phyloP scores from a whole-genome alignment of 495 filamentous ascomycete species.

The Tetracladium marchalianum region DNA sequence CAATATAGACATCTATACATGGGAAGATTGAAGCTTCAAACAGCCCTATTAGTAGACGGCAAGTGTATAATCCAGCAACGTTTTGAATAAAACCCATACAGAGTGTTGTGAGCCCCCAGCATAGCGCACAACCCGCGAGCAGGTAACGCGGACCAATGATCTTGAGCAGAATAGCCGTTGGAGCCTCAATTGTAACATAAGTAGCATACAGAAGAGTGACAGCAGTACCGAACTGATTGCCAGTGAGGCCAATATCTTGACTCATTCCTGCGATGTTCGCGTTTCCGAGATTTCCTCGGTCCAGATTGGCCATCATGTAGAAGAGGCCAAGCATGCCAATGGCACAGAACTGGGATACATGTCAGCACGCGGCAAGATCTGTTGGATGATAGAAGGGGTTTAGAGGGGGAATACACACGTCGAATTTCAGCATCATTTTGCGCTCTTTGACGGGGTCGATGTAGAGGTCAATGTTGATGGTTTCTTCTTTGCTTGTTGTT shows the following conservation, averaged over 20 bases:
- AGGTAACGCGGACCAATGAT: slow-evolving; percentile 50
- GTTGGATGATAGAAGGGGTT: neutral
- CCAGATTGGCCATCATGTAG: neutral
- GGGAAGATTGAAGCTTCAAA: slow-evolving; percentile 49
- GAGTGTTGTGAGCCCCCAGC: neutral
- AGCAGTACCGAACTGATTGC: slow-evolving; percentile 11
- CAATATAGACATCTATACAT: slow-evolving; percentile 37
- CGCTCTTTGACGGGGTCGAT: neutral
- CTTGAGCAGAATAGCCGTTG: slow-evolving; percentile 60
- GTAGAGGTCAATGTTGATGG: neutral
- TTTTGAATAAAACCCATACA: slow-evolving; percentile 30
- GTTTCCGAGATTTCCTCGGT: slow-evolving; percentile 31
- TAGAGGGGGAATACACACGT: neutral
- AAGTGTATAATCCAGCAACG: slow-evolving; percentile 23
- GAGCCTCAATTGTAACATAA: slow-evolving; percentile 52
- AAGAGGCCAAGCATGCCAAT: neutral
- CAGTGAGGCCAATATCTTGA: slow-evolving; percentile 18
- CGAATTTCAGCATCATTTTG: neutral
- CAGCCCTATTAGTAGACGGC: slow-evolving; percentile 45
- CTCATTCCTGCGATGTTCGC: slow-evolving; percentile 29
- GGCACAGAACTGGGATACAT: neutral
- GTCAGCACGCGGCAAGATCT: too few species aligned
- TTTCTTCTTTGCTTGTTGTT: too few species aligned
- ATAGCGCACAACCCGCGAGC: slow-evolving; percentile 52
- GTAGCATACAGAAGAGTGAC: slow-evolving; percentile 41